A percentile compares a stretch with the other conserved stretches of the same genome.
Evolutionary conservation across 192 early-diverging fungal genomes (phyloP).

Genomic region (Dimargaris xerosporica): DNA sequence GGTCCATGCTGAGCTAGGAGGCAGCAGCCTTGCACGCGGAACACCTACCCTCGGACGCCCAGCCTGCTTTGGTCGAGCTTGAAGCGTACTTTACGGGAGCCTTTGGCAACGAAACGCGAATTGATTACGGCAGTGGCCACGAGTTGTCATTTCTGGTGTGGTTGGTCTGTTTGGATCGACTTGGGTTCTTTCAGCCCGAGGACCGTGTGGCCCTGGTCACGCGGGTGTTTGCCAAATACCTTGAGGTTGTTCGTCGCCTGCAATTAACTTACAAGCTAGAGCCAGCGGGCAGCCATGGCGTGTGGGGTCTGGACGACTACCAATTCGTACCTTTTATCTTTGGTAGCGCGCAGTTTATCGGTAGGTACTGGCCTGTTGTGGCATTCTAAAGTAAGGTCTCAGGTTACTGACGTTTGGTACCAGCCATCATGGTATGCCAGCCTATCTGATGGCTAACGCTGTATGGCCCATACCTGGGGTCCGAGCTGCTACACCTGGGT

Average conservation of each 20-base stretch:
- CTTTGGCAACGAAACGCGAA: constrained; percentile 80
- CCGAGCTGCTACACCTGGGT: too few species aligned
- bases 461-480: too few species aligned
- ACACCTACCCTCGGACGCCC: constrained; percentile 15
- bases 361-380: too few species aligned
- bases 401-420: too few species aligned
- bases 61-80: constrained; percentile 39
- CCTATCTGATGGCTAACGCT: too few species aligned
- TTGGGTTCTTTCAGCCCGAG: constrained; percentile 38
- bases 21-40: constrained; percentile 16
- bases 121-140: constrained; percentile 97
- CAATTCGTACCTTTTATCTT: constrained; percentile 91
- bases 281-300: constrained; percentile 93
- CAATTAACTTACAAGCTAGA: constrained; percentile 78
- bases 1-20: background rate
- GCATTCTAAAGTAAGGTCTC: too few species aligned
- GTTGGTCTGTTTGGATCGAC: constrained; percentile 59
- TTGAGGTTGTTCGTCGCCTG: constrained; percentile 60
- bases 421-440: too few species aligned
- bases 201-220: constrained; percentile 64
- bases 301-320: constrained; percentile 95
- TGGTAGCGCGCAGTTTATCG: constrained; percentile 78
- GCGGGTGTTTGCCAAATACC: constrained; percentile 59
- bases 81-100: constrained; percentile 45
- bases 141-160: constrained; percentile 80